These are phyloP conservation scores for Bretschneidera sinensis DNA, from an alignment of 345 rosid species.

Conservation along the genomic window DNA sequence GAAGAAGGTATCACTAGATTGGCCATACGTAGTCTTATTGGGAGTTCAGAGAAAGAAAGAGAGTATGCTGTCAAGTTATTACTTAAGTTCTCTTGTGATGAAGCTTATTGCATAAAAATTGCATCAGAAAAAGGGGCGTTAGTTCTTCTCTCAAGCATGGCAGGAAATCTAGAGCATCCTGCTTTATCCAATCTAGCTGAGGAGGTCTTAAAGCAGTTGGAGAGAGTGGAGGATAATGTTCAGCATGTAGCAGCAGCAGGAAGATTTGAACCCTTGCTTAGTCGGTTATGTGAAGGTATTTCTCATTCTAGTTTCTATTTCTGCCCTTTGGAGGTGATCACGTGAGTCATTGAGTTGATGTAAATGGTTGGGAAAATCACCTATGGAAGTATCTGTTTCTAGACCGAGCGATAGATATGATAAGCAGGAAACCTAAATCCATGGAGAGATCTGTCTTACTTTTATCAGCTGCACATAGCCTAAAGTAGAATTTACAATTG, in stretches of 20 bases:
- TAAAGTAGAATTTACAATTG: neutral
- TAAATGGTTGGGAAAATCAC: neutral
- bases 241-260: conserved; percentile 36
- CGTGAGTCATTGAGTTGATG: conserved; percentile 4
- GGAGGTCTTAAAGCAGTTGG: conserved; percentile 33
- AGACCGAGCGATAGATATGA: neutral
- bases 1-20: conserved; percentile 42
- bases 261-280: conserved; percentile 40
- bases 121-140: conserved; percentile 42
- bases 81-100: conserved; percentile 31
- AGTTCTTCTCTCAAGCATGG: conserved; percentile 40
- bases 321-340: neutral
- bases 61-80: conserved; percentile 39
- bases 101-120: conserved; percentile 29
- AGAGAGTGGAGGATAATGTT: conserved; percentile 26
- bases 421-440: neutral
- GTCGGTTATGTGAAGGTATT: conserved; percentile 29
- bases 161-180: conserved; percentile 37
- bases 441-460: neutral
- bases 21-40: conserved; percentile 35
- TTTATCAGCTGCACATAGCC: too few relatives aligned
- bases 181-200: conserved; percentile 36
- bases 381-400: neutral
- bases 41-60: conserved; percentile 38
- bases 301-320: neutral